Evolutionary conservation across 1,139 yeast genomes (phyloP), one percentile per base, ranked within the genome.

Genomic region (Lodderomyces metapsilosis): DNA sequence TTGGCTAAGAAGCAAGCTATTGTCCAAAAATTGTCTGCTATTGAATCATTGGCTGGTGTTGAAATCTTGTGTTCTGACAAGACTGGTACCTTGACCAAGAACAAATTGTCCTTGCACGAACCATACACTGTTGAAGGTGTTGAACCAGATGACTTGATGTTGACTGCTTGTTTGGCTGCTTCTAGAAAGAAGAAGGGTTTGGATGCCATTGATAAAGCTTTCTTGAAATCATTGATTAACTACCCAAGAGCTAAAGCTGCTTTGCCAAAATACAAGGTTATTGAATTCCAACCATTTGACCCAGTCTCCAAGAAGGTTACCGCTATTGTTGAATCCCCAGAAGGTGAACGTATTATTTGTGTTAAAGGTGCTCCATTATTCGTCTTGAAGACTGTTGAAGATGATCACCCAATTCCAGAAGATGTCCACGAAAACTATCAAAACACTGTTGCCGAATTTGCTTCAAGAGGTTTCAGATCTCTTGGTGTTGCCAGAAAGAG

Each of bases 71-170:
- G 98, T 82, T 91, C 98, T 56, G 98, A 91, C 75, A 91, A 91
- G 80, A 91, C 98, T 66, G 98, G 98, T 84, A 92, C 98, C 60
- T 82, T 91, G 74, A 91, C 98, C 76, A 91, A 91, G 81, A 91
- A 91, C 86, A 91, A 89, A 80, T 75, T 88, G 66, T 88, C 98
- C 46, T 80, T 91, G 63, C 94, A 89, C 74, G 98, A 91, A 74
- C 98, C 98, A 64, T 92, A 89, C 88, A 89, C 97, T 67, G 98
- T 94, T 62, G 96, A 88, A 65, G 98, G 98, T 79, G 98, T 92
- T 59, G 96, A 91, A 68, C 84, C 95, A 51, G 97, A 91, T 62
- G 97, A 89, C 66, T 81, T 89, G 68, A 89, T 89, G 96, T 81
- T 89, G 74, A 89, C 97, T 67, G 97, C 96, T 64, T 88, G 96